phyloP scores from a whole-genome alignment of 2,329 filamentous ascomycete genomes.

The Escovopsis sp. region DNA sequence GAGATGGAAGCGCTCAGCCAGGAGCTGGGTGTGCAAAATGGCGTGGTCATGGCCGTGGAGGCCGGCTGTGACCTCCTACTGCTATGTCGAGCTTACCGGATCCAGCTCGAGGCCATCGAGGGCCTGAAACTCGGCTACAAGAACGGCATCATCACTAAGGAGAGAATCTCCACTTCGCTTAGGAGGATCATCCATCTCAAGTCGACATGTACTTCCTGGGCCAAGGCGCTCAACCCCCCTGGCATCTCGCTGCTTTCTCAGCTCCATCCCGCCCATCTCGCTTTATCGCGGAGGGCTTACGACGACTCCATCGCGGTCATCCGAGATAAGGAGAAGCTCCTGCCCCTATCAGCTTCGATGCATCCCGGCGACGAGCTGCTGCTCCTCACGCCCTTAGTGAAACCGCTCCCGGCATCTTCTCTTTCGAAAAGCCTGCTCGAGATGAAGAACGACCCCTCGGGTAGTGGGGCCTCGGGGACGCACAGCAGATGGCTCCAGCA shows the following conservation, averaged over 20 bases:
- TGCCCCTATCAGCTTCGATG: constrained; percentile 71
- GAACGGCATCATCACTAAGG: constrained; percentile 73
- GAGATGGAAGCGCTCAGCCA: constrained; percentile 95
- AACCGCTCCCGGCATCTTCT: constrained; percentile 80
- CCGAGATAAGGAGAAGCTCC: constrained; percentile 68
- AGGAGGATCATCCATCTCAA: constrained; percentile 70
- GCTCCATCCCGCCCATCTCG: constrained; percentile 69
- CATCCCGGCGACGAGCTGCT: constrained; percentile 80
- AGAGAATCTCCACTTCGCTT: constrained; percentile 68
- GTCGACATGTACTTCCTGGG: constrained; percentile 74
- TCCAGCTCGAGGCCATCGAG: constrained; percentile 82
- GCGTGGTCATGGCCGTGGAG: constrained; percentile 94
- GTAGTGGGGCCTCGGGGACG: constrained; percentile 16
- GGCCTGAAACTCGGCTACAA: constrained; percentile 81
- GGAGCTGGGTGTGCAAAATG: constrained; percentile 92
- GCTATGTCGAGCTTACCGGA: constrained; percentile 73
- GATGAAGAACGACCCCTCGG: constrained; percentile 25
- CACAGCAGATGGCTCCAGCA: constrained; percentile 45
- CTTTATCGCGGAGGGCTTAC: constrained; percentile 72
- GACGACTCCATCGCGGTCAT: constrained; percentile 89
- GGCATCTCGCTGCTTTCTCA: constrained; percentile 64
- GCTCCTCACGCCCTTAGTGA: constrained; percentile 76
- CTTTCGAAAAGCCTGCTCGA: constrained; percentile 59
- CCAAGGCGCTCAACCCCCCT: constrained; percentile 75
- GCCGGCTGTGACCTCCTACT: constrained; percentile 88